phyloP scores from a whole-genome alignment of 108 stramenopile genomes.

The Pseudonitzschia multiseries region DNA sequence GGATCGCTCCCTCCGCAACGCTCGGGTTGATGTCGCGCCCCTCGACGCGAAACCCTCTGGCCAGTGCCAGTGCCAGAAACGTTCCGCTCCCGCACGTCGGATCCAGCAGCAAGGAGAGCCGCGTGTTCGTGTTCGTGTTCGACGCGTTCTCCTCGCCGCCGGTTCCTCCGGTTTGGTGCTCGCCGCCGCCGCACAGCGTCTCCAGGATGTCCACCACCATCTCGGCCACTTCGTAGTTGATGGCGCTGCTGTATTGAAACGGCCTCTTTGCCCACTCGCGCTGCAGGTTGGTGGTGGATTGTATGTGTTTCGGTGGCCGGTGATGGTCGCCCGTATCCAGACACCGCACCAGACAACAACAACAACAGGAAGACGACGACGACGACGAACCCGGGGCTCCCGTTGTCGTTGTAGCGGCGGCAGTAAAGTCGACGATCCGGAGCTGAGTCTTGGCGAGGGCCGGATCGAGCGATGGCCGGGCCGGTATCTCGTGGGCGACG shows the following conservation, averaged over 20 bases:
- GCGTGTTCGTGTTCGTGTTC: background rate
- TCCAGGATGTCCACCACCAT: constrained; percentile 46
- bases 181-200: constrained; percentile 15
- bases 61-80: constrained; percentile 57
- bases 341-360: constrained; percentile 13
- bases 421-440: constrained; percentile 53
- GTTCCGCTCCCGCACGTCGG: constrained; percentile 71
- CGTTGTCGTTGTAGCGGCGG: too few species aligned
- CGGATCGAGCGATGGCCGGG: constrained; percentile 41
- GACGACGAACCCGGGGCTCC: constrained; percentile 11
- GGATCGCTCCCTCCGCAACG: constrained; percentile 46
- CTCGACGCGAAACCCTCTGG: constrained; percentile 35
- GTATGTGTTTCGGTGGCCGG: too few species aligned
- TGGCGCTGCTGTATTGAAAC: constrained; percentile 74
- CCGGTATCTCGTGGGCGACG: constrained; percentile 45
- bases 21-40: constrained; percentile 61
- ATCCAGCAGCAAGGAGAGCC: constrained; percentile 50
- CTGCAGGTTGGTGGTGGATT: too few species aligned
- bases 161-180: background rate
- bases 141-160: background rate
- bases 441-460: constrained; percentile 20
- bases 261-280: constrained; percentile 55
- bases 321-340: background rate
- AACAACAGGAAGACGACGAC: too few species aligned
- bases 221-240: constrained; percentile 53